A percentile compares a stretch with the other conserved stretches of the same genome.
Evolutionary conservation across 2,329 filamentous ascomycete species (phyloP).

Genomic region (Talaromyces funiculosus): DNA sequence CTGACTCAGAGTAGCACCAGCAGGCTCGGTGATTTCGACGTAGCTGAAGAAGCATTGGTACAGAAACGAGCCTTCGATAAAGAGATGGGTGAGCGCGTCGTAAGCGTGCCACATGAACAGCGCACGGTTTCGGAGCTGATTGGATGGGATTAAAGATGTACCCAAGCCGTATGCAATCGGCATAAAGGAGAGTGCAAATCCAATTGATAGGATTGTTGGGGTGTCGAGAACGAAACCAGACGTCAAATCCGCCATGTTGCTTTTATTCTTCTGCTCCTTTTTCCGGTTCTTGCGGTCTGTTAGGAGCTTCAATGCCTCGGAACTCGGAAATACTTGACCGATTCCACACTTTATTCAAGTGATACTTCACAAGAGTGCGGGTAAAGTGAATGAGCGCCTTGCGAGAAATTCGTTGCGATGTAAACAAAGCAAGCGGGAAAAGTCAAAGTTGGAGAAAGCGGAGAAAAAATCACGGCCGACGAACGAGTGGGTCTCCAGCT

Average conservation of each 20-base stretch:
- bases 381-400: not conserved
- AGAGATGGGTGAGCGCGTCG: conserved; percentile 84
- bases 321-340: not conserved
- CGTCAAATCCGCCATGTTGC: conserved; percentile 13
- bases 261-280: not conserved
- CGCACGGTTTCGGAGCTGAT: conserved; percentile 57
- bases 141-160: conserved; percentile 52
- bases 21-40: conserved; percentile 35
- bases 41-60: conserved; percentile 87
- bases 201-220: conserved; percentile 51
- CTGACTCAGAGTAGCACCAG: conserved; percentile 18
- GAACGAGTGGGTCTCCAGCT: not conserved
- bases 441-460: not conserved
- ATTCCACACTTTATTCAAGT: not conserved
- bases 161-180: conserved; percentile 51
- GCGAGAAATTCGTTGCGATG: not conserved
- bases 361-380: no score
- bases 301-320: not conserved
- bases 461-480: not conserved
- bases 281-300: not conserved
- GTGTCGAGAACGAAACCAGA: conserved; percentile 34
- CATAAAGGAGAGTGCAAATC: conserved; percentile 42
- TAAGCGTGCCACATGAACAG: conserved; percentile 95
- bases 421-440: not conserved
- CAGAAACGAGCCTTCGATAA: conserved; percentile 85